Evolutionary conservation across 192 early-diverging fungal species (phyloP).

Genomic region (Coemansia sp.): DNA sequence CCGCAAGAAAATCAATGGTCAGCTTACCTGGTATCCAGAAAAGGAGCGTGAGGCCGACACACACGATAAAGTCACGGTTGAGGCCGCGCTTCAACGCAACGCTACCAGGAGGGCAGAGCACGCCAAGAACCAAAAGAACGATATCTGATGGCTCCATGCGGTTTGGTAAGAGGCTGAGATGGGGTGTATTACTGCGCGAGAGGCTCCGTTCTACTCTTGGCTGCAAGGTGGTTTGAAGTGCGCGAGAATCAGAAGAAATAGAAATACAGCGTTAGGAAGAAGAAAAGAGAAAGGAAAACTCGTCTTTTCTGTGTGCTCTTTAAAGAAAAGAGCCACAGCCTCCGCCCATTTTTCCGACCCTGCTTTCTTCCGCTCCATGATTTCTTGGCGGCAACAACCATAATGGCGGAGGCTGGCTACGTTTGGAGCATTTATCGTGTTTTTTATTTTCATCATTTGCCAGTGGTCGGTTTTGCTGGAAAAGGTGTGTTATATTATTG

Average conservation of each 20-base stretch:
- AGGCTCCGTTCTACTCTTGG: neutral
- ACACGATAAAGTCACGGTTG: constrained; percentile 64
- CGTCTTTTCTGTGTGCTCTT: neutral
- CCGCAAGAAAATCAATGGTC: neutral
- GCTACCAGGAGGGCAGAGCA: constrained; percentile 62
- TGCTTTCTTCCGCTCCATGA: neutral
- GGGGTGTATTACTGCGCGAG: neutral
- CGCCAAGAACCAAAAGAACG: constrained; percentile 40
- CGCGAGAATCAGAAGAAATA: neutral
- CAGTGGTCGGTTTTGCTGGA: too few species aligned
- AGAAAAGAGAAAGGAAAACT: constrained; percentile 11
- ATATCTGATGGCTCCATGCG: constrained; percentile 51
- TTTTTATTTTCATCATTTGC: too few species aligned
- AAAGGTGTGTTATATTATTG: too few species aligned
- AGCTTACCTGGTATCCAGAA: constrained; percentile 67
- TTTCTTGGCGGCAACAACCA: constrained; percentile 1
- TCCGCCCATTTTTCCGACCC: neutral
- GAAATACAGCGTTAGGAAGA: constrained; percentile 1
- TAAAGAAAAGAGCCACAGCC: neutral
- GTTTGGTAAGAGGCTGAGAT: neutral
- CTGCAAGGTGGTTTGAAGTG: neutral
- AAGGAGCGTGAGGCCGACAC: constrained; percentile 65
- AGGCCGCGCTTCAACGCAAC: constrained; percentile 66
- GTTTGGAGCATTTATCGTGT: too few species aligned
- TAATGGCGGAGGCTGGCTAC: too few species aligned